Conservation (phyloP, 441 rosid species). For the Erodium trifolium region DNA sequence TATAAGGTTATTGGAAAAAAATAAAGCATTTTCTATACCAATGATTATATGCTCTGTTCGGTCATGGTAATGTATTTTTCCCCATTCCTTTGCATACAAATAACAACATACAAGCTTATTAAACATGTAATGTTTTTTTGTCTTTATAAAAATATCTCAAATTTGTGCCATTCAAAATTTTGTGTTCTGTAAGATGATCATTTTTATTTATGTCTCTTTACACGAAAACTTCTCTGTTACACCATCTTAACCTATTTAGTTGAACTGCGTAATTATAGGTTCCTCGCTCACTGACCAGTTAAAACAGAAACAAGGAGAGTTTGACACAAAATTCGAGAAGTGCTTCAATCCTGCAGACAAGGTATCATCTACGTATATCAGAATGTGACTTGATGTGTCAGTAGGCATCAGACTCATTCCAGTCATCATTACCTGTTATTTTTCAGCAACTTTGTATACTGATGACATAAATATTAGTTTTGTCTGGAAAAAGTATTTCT, state of each 20-base stretch:
- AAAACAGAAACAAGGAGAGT: slow-evolving; percentile 51
- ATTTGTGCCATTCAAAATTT: neutral
- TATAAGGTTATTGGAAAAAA: neutral
- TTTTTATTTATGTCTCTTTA: neutral
- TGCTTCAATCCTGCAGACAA: slow-evolving; percentile 53
- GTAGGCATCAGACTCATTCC: slow-evolving; percentile 12
- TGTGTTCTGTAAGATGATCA: neutral
- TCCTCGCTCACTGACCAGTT: slow-evolving; percentile 46
- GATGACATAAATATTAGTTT: neutral
- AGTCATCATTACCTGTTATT: slow-evolving; percentile 9
- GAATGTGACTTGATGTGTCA: neutral
- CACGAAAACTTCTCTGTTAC: neutral
- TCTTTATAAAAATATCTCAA: neutral
- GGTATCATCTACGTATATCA: slow-evolving; percentile 34
- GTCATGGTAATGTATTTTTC: neutral
- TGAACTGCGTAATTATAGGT: slow-evolving; percentile 34
- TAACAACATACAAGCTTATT: neutral
- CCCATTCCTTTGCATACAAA: neutral
- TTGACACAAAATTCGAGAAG: slow-evolving; percentile 56
- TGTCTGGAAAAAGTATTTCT: neutral
- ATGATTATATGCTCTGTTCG: neutral
- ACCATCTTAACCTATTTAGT: slow-evolving; percentile 6
- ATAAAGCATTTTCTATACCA: neutral
- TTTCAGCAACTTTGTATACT: slow-evolving; percentile 13
- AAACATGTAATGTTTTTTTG: neutral